A percentile compares a stretch with the other conserved stretches of the same genome.
Evolutionary conservation across 768 basidiomycete species (phyloP).

Genomic region (Psilocybe subaeruginosa): DNA sequence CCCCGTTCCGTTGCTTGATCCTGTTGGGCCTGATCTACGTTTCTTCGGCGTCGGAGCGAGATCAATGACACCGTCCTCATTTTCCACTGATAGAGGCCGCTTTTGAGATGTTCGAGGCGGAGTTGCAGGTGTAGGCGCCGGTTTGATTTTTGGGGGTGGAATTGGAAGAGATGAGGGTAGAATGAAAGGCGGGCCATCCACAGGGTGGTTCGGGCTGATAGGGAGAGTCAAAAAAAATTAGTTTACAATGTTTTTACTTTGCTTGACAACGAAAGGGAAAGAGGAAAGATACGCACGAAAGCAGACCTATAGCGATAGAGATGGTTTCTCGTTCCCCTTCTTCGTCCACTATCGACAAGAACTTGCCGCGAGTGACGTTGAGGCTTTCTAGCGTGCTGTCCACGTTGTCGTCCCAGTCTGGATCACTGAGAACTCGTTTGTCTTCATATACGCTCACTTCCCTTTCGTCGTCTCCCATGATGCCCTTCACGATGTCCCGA

Average conservation of each 20-base stretch:
- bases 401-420: conserved; percentile 91
- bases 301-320: conserved; percentile 63
- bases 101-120: conserved; percentile 50
- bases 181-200: conserved; percentile 55
- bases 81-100: conserved; percentile 57
- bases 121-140: conserved; percentile 40
- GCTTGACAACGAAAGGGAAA: background rate
- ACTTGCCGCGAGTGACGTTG: conserved; percentile 81
- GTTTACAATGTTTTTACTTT: background rate
- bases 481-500: conserved; percentile 68
- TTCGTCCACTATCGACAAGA: conserved; percentile 88
- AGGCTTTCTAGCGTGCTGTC: conserved; percentile 81
- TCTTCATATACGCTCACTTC: conserved; percentile 89
- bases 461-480: conserved; percentile 60
- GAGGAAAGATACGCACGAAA: conserved; percentile 64
- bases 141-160: conserved; percentile 49
- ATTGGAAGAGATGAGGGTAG: conserved; percentile 67
- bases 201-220: conserved; percentile 57
- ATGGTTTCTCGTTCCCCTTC: conserved; percentile 78
- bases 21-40: conserved; percentile 30
- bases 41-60: conserved; percentile 64
- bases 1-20: conserved; percentile 1
- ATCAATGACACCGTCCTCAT: conserved; percentile 55
- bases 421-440: conserved; percentile 84
- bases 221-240: background rate